Base-by-base conservation (phyloP, 495 filamentous ascomycete species). In the Cairneyella variabilis region DNA sequence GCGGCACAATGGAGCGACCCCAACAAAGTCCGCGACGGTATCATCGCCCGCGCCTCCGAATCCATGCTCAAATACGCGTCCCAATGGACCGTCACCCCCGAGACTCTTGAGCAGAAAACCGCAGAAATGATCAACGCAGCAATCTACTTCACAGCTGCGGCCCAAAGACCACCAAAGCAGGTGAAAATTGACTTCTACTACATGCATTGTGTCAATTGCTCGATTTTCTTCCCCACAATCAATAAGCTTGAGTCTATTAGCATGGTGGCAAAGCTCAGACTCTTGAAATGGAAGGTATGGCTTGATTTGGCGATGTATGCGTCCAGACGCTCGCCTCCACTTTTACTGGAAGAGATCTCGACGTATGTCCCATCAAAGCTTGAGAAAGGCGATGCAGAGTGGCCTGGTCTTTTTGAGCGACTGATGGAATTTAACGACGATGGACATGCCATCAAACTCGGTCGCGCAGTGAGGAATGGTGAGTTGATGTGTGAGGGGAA, bases 111-210 rank as follows among this genome's bases (percentile, higher is more conserved):
- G n/a, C 74, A 81, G 57, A 80, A 76, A 64, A 78, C 81, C 8
- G 83, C 81, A 0, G 90, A 95, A 72, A 91, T 95, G 83, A 85
- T 83, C 18, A 82, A 90, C 58, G 73, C 77, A 0, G 66, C 73
- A 64, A 74, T 82, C 1, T 90, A 84, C 62, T 83, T 80, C 51
- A 85, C 85, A 3, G 71, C 76, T 1, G 72, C 75, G 9, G 79
- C 90, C 1, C 75, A 87, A 56, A 69, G 79, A 32, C 82, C 80
- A 1, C 71, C 74, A 3, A 87, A 91, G 59, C 50, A 71, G 21
- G 66, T 83, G 54, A 89, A 83, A 61, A 74, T 90, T 57, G 91
- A 96, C 57, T 97, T 97, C 66, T 93, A 85, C 70, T 77, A 82
- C 64, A 86, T 95, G 69, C 85, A 89, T 63, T 74, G 70, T 62